Base-by-base conservation (phyloP, 805 yeast genomes). In the Vanderwaltozyma polyspora region DNA sequence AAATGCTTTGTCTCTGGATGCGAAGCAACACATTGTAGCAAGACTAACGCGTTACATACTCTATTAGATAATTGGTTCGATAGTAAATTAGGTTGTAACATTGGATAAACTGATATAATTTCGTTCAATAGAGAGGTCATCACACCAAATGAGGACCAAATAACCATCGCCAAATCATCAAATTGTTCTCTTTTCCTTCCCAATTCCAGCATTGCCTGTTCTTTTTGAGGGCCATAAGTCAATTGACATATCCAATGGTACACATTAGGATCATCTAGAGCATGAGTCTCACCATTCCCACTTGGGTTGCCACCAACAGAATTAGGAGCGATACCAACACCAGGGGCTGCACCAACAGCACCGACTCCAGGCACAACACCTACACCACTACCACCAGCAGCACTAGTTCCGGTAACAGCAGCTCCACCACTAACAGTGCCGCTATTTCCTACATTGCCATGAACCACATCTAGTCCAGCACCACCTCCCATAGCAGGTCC, bases 121-220 rank as follows among this genome's bases (percentile, higher is more conserved):
- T 89, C 98, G 55, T 84, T 93, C 39, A 89, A 60, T 25, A 89
- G 63, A 15, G 86, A 79, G 2, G 97, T 79, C 93, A 91, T 86
- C 10, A 89, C 96, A 21, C 97, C 98, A 59, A 81, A 87, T 4
- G 95, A 83, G 49, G 89, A 79, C 98, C 98, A 89, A 38, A 89
- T 63, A 5, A 89, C 93, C 26, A 86, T 59, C 0, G 97, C 97
- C 38, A 89, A 67, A 55, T 89, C 97, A 38, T 86, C 96, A 52
- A 83, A 89, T 51, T 85, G 86, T 52, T 89, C 98, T 42, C 98
- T 69, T 51, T 87, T 87, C 54, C 91, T 84, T 8, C 97, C 96
- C 29, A 89, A 66, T 55, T 87, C 96, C 44, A 87, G 63, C 35
- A 89, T 66, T 3, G 98, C 97, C 50, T 89, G 84, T 50, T 91